Conservation (phyloP, 164 flowering plant species). For the Macadamia tetraphylla region DNA sequence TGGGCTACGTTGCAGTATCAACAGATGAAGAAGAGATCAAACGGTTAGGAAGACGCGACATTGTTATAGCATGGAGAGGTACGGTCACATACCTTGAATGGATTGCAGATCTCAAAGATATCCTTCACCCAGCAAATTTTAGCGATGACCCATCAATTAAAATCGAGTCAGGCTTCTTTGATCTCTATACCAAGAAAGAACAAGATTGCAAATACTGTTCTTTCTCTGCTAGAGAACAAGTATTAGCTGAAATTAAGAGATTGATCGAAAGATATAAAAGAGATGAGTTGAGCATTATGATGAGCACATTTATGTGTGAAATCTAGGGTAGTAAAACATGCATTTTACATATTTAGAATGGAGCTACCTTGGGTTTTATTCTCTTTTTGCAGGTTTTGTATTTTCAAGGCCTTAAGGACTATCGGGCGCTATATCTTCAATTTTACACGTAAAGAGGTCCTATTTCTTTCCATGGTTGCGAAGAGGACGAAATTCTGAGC, state of each 20-base stretch:
- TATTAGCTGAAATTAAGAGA: conserved; percentile 48
- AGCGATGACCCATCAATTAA: conserved; percentile 45
- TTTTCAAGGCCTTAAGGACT: no score
- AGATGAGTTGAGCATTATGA: conserved; percentile 55
- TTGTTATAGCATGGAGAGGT: conserved; percentile 60
- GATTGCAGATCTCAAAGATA: conserved; percentile 64
- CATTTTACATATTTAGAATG: no score
- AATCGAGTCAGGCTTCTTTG: conserved; percentile 69
- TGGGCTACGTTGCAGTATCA: conserved; percentile 76
- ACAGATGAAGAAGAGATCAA: conserved; percentile 40
- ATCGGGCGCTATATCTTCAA: no score
- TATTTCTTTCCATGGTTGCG: no score
- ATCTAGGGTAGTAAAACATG: no score
- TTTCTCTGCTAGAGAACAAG: conserved; percentile 66
- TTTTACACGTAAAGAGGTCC: no score
- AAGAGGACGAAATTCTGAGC: no score
- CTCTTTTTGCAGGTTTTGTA: no score
- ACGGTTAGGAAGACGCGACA: conserved; percentile 67
- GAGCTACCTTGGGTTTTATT: no score
- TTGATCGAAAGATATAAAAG: conserved; percentile 38
- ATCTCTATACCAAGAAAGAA: conserved; percentile 64
- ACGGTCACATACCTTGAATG: conserved; percentile 37
- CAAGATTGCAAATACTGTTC: conserved; percentile 36
- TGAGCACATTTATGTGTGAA: no score
- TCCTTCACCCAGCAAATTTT: conserved; percentile 45